Base-by-base conservation (phyloP, 2,329 filamentous ascomycete species). In the Phaeosphaeria sp. region DNA sequence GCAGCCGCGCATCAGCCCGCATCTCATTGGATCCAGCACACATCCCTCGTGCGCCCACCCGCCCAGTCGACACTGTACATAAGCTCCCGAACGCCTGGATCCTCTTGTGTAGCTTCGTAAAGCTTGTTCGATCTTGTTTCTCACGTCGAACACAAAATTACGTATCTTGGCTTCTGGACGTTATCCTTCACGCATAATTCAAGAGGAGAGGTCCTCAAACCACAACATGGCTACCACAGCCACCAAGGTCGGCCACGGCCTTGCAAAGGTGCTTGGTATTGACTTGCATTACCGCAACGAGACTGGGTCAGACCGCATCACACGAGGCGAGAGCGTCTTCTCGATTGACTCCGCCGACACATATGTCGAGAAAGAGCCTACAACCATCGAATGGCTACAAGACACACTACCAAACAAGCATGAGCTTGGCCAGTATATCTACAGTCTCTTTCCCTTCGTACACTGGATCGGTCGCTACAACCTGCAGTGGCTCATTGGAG, bases 381-480 rank as follows among this genome's bases (percentile, higher is more conserved):
- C 88, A 3, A 86, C 87, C 0, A 70, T 77, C 6, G 93, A 97
- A 72, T 96, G 88, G 86, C 63, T 98, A 15, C 72, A 75, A 5
- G 84, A 89, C 2, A 78, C 90, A 18, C 72, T 86, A 0, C 95
- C 94, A 0, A 82, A 82, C 0, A 75, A 81, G 7, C 63, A 74
- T 1, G 84, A 90, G 36, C 53, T 89, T 3, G 49, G 76, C 5
- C 67, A 79, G 2, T 99, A 97, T 72, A 55, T 88, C 56, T 79
- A 82, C 64, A 90, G 86, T 15, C 80, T 98, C 1, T 96, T 99
- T 66, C 95, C 95, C 0, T 98, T 97, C 73, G 75, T 91, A 5
- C 83, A 87, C n/a, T 99, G 95, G 95, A 94, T 98, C 56, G 78
- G 81, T 11, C 87, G 89, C 66, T 99, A 99, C 81, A 99, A 99